phyloP scores from a whole-genome alignment of 768 basidiomycete species.

The Lactifluus hygrophoroides region DNA sequence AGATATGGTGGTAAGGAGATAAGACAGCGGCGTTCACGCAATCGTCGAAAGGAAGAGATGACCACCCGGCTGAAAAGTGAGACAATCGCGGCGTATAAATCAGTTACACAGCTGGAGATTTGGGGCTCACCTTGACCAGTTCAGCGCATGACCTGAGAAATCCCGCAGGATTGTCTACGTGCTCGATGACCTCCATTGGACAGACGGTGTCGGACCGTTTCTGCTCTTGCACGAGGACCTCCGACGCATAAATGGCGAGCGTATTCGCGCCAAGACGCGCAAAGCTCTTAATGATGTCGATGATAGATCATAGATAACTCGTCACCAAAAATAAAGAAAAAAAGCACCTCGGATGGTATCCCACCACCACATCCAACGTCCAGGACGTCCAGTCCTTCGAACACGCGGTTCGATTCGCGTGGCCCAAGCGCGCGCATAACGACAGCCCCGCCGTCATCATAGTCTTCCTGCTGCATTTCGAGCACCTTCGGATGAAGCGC shows the following conservation, averaged over 20 bases:
- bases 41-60: slow-evolving; percentile 95
- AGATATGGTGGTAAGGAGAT: slow-evolving; percentile 58
- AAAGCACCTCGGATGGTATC: too few relatives aligned
- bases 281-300: too few relatives aligned
- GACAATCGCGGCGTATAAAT: too few relatives aligned
- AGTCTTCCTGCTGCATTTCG: slow-evolving; percentile 52
- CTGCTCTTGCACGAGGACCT: too few relatives aligned
- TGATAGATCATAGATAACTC: too few relatives aligned
- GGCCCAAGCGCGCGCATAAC: slow-evolving; percentile 21
- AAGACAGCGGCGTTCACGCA: slow-evolving; percentile 72
- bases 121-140: slow-evolving; percentile 79
- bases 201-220: too few relatives aligned
- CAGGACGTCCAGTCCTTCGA: slow-evolving; percentile 61
- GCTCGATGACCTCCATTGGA: slow-evolving; percentile 99
- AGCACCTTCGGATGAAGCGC: slow-evolving; percentile 72
- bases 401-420: slow-evolving; percentile 26
- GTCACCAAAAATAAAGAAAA: too few relatives aligned
- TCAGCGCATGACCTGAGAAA: slow-evolving; percentile 79
- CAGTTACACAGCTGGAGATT: too few relatives aligned
- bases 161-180: slow-evolving; percentile 83
- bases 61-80: slow-evolving; percentile 68
- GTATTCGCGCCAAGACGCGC: too few relatives aligned
- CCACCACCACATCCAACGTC: too few relatives aligned
- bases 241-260: slow-evolving; percentile 54
- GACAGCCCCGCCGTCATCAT: slow-evolving; percentile 24